A percentile compares a stretch with the other conserved stretches of the same genome.
phyloP scores from a whole-genome alignment of 371 early-diverging fungal species.

The Actinomucor elegans region DNA sequence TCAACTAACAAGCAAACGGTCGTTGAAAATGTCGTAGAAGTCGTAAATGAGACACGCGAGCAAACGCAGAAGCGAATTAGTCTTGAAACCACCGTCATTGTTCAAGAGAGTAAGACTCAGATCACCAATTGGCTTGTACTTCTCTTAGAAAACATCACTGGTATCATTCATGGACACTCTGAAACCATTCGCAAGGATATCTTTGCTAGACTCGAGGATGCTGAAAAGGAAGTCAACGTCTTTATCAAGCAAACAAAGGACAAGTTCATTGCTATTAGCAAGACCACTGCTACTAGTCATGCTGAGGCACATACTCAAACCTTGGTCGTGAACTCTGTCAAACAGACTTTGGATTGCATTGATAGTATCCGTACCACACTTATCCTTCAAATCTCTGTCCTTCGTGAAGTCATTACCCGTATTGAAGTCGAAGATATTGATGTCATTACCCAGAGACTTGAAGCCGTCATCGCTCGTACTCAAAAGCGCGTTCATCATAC shows the following conservation, averaged over 20 bases:
- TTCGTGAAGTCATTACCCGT: slow-evolving; percentile 27
- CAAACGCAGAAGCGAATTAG: slow-evolving; percentile 29
- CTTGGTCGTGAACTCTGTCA: slow-evolving; percentile 24
- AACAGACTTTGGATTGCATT: slow-evolving; percentile 36
- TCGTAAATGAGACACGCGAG: slow-evolving; percentile 28
- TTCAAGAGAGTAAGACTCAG: slow-evolving; percentile 30
- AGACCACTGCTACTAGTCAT: slow-evolving; percentile 14
- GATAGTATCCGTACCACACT: slow-evolving; percentile 31
- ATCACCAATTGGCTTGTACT: slow-evolving; percentile 30
- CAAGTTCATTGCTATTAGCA: slow-evolving; percentile 12
- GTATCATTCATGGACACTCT: slow-evolving; percentile 23
- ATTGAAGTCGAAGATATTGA: slow-evolving; percentile 29
- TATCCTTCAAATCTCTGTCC: slow-evolving; percentile 21
- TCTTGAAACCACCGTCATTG: slow-evolving; percentile 29
- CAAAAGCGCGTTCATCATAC: slow-evolving; percentile 30
- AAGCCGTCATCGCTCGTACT: slow-evolving; percentile 27
- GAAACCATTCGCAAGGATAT: slow-evolving; percentile 24
- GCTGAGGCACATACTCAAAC: slow-evolving; percentile 13
- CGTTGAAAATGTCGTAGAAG: slow-evolving; percentile 19
- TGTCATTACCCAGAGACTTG: slow-evolving; percentile 15
- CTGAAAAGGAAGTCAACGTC: slow-evolving; percentile 22
- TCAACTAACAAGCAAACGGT: neutral
- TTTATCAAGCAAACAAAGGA: slow-evolving; percentile 18
- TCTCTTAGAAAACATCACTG: slow-evolving; percentile 23
- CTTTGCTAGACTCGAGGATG: slow-evolving; percentile 12